These are phyloP conservation scores for Oryza meridionalis DNA, from an alignment of 176 grass and related monocot species.

Conservation along the genomic window DNA sequence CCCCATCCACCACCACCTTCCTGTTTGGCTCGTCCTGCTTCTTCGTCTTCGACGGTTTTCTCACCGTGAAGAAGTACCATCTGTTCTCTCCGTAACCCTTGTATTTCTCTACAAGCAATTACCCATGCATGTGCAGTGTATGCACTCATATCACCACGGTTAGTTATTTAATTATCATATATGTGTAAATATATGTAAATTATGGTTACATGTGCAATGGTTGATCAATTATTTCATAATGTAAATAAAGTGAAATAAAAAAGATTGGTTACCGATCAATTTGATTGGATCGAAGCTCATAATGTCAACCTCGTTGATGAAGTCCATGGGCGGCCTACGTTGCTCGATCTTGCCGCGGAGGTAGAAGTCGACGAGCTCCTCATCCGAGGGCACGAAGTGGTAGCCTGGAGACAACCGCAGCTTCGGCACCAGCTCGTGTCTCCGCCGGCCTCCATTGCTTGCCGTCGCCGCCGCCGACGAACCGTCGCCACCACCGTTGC, in stretches of 20 bases:
- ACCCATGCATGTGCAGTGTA: too few relatives aligned
- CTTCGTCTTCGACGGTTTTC: not conserved
- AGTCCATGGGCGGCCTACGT: not conserved
- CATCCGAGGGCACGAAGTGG: constrained; percentile 29
- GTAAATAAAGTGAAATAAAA: too few relatives aligned
- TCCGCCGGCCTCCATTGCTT: not conserved
- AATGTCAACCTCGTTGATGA: constrained; percentile 34
- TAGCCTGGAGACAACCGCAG: constrained; percentile 22
- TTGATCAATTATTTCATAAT: too few relatives aligned
- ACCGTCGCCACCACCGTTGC: too few relatives aligned
- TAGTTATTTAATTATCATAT: too few relatives aligned
- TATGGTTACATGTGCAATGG: too few relatives aligned
- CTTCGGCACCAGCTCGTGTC: constrained; percentile 25
- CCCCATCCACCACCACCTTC: constrained; percentile 13
- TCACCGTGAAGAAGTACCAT: constrained; percentile 39
- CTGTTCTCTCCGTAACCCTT: constrained; percentile 29
- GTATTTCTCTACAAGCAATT: not conserved
- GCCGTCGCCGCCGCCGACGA: too few relatives aligned
- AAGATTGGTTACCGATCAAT: constrained; percentile 30
- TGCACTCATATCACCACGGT: too few relatives aligned
- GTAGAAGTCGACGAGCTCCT: constrained; percentile 37
- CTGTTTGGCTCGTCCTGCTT: constrained; percentile 23
- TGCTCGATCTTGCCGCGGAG: constrained; percentile 47
- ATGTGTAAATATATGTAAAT: too few relatives aligned
- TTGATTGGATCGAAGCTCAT: constrained; percentile 12